These are phyloP conservation scores for Escallonia herrerae DNA, from an alignment of 129 eudicot species.

Conservation along the genomic window DNA sequence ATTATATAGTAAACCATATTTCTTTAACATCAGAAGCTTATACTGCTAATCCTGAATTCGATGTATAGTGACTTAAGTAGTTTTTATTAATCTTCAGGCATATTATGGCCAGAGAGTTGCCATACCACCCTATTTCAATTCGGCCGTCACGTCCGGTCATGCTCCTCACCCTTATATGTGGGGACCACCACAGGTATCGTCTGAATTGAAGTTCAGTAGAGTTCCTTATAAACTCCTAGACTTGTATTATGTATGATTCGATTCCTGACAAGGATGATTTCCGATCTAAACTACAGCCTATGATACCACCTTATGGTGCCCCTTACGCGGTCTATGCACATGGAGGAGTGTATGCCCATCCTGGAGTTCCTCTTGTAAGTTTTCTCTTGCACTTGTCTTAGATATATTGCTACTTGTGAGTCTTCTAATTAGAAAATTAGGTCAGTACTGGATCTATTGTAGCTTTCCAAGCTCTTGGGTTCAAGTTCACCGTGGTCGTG, in stretches of 20 bases:
- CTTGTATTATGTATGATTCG: background rate
- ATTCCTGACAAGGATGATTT: background rate
- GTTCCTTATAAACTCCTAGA: background rate
- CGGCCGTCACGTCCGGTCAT: constrained; percentile 78
- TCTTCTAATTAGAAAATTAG: too few species aligned
- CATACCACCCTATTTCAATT: constrained; percentile 67
- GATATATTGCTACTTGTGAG: background rate
- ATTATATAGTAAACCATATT: background rate
- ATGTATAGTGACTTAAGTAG: constrained; percentile 1
- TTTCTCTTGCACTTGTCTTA: background rate
- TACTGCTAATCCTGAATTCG: background rate
- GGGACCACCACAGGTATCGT: constrained; percentile 94
- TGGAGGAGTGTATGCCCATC: constrained; percentile 92
- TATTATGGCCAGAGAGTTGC: constrained; percentile 90
- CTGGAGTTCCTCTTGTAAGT: constrained; percentile 86
- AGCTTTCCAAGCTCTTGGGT: too few species aligned
- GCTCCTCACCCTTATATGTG: constrained; percentile 90
- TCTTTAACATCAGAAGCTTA: background rate
- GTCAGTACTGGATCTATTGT: too few species aligned
- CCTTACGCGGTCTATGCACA: constrained; percentile 83
- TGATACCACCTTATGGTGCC: constrained; percentile 86
- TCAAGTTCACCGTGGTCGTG: too few species aligned
- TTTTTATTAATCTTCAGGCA: constrained; percentile 44
- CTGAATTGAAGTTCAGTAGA: background rate
- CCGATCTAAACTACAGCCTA: constrained; percentile 39